phyloP scores from a whole-genome alignment of 1,284 basidiomycete genomes.

The Volvariella volvacea region DNA sequence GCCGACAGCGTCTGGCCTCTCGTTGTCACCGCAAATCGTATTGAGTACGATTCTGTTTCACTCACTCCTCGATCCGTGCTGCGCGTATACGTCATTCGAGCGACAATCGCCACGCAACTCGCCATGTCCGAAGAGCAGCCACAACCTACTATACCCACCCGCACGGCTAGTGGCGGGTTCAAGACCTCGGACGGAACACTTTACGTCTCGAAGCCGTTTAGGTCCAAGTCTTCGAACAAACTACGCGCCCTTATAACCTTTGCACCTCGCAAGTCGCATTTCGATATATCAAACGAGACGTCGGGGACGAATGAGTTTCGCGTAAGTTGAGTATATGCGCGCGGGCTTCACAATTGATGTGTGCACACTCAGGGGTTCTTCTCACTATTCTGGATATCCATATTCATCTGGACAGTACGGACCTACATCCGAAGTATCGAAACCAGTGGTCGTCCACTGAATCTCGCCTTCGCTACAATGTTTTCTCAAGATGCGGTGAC shows the following conservation, averaged over 20 bases:
- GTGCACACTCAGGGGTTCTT: conserved; percentile 70
- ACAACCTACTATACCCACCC: conserved; percentile 9
- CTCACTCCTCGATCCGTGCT: too few relatives aligned
- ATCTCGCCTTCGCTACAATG: conserved; percentile 78
- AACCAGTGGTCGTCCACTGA: conserved; percentile 71
- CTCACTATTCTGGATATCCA: conserved; percentile 85
- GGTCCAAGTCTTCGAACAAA: conserved; percentile 59
- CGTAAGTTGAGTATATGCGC: conserved; percentile 32
- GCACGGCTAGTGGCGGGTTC: conserved; percentile 39
- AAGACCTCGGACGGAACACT: conserved; percentile 58
- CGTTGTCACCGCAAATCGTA: too few relatives aligned
- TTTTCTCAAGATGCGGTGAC: conserved; percentile 84
- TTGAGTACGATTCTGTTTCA: too few relatives aligned
- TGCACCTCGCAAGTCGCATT: conserved; percentile 74
- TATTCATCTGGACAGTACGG: conserved; percentile 74
- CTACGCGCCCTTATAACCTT: conserved; percentile 76
- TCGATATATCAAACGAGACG: conserved; percentile 74
- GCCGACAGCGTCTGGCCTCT: too few relatives aligned
- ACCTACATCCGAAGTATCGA: conserved; percentile 78
- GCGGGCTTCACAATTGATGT: conserved; percentile 4
- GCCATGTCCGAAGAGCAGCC: too few relatives aligned
- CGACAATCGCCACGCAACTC: too few relatives aligned
- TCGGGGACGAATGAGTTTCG: conserved; percentile 82
- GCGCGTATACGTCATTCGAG: too few relatives aligned
- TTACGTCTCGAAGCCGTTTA: conserved; percentile 70